phyloP scores from a whole-genome alignment of 176 grass and related monocot genomes.

The Olyra latifolia region DNA sequence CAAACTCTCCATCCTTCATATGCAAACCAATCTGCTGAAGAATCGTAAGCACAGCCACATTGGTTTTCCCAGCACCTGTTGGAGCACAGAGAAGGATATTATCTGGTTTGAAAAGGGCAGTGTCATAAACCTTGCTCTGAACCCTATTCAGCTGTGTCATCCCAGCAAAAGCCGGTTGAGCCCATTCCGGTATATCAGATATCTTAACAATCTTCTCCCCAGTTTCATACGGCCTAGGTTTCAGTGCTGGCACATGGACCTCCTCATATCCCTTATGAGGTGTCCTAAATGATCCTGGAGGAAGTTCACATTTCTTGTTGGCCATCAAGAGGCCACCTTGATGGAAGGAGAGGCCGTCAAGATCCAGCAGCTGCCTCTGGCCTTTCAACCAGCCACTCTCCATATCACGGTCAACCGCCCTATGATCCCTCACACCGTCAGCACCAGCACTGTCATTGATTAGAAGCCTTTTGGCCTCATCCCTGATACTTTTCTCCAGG shows the following conservation, averaged over 20 bases:
- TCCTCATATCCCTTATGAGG: constrained; percentile 91
- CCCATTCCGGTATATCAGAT: constrained; percentile 71
- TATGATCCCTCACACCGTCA: constrained; percentile 50
- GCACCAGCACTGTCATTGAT: constrained; percentile 52
- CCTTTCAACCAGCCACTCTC: constrained; percentile 92
- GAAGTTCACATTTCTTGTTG: constrained; percentile 86
- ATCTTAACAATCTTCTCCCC: constrained; percentile 91
- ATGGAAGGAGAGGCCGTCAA: constrained; percentile 81
- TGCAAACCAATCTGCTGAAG: constrained; percentile 87
- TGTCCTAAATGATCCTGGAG: constrained; percentile 64
- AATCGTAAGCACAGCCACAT: constrained; percentile 89
- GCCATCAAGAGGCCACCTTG: constrained; percentile 94
- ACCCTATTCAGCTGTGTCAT: constrained; percentile 94
- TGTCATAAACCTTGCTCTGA: constrained; percentile 91
- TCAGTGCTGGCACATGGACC: constrained; percentile 76
- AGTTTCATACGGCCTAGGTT: constrained; percentile 58
- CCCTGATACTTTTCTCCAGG: constrained; percentile 89
- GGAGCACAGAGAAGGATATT: constrained; percentile 91
- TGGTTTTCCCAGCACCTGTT: constrained; percentile 98
- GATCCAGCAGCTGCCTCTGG: constrained; percentile 80
- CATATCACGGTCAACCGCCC: constrained; percentile 58
- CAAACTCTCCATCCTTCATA: constrained; percentile 75
- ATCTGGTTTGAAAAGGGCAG: constrained; percentile 73
- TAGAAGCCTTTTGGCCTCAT: constrained; percentile 87
- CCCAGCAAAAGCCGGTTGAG: constrained; percentile 68